A percentile compares a stretch with the other conserved stretches of the same genome.
Evolutionary conservation across 1,139 yeast genomes (phyloP).

Genomic region (Komagataea norvegica): DNA sequence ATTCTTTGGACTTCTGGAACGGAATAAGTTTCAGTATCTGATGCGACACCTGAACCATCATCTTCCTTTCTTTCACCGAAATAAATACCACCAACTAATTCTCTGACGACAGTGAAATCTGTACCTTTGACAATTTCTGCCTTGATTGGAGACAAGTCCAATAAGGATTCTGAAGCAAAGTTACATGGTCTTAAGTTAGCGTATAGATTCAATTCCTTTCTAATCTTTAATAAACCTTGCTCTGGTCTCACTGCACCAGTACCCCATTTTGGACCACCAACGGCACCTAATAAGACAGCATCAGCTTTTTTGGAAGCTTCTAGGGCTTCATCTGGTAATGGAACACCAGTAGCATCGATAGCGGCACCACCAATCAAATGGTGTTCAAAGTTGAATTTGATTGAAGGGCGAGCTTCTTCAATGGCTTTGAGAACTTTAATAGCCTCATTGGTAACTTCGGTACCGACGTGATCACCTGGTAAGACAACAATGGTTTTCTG

Average conservation of each 20-base stretch:
- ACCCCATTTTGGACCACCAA: slow-evolving; percentile 97
- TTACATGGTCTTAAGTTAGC: slow-evolving; percentile 97
- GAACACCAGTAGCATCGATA: slow-evolving; percentile 91
- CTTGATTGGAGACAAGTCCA: slow-evolving; percentile 84
- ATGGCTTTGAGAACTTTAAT: slow-evolving; percentile 84
- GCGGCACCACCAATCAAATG: slow-evolving; percentile 98
- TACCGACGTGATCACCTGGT: slow-evolving; percentile 97
- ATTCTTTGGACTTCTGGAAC: slow-evolving; percentile 90
- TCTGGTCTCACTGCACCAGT: slow-evolving; percentile 94
- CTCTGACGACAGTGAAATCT: slow-evolving; percentile 88
- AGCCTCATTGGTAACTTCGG: slow-evolving; percentile 86
- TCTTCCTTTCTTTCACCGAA: slow-evolving; percentile 95
- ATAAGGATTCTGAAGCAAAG: slow-evolving; percentile 80
- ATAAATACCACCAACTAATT: slow-evolving; percentile 95
- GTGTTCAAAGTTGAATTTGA: slow-evolving; percentile 69
- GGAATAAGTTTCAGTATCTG: slow-evolving; percentile 90
- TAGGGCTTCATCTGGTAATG: slow-evolving; percentile 84
- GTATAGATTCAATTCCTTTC: slow-evolving; percentile 89
- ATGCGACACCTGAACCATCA: slow-evolving; percentile 77
- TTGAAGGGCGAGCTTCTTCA: slow-evolving; percentile 53
- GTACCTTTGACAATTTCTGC: slow-evolving; percentile 84
- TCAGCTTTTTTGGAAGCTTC: slow-evolving; percentile 84
- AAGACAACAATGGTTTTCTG: slow-evolving; percentile 72
- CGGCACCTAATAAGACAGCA: slow-evolving; percentile 94
- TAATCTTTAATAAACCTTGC: slow-evolving; percentile 87